Evolutionary conservation across 192 early-diverging fungal genomes (phyloP), one percentile per base, ranked within the genome.

Genomic region (Pilobolus umbonatus): DNA sequence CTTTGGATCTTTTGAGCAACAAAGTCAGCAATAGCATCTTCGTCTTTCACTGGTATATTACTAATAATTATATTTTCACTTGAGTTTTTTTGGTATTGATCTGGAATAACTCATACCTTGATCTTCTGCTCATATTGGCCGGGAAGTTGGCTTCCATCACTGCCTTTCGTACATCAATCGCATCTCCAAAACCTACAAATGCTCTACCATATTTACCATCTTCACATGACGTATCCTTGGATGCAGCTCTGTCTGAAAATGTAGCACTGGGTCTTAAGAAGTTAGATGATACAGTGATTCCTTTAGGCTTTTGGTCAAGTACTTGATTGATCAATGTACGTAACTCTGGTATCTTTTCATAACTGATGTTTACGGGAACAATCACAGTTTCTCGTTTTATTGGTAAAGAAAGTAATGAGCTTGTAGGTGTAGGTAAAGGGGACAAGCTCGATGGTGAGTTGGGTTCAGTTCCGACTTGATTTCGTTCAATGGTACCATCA

Each of bases 281-380:
- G 0, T 31, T 56, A 19, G 61, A 50, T 21, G 60, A 47, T 4
- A 46, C 43, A 5, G 60, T 28, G 0, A 62, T 36, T 49, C 47
- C 22, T 1, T 39, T 47, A 9, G 65, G 57, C 11, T 67, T 61
- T 47, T 73, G 71, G 49, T 73, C 71, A 5, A 73, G 45, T 8
- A 73, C 65, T 50, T 73, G 64, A 52, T 73, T 65, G 32, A 67
- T 73, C 7, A 73, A 31, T 4, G 49, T 34, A 30, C 64, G 57
- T 7, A 73, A 40, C 24, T 73, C 71, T 2, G 71, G 71, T 0
- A 67, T 57, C 14, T 53, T 61, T 51, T 73, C 71, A 26, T 67
- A 73, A 12, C 57, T 67, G 21, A 73, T 67, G 34, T 73, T 63
- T 3, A 73, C 67, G 21, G 71, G 71, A 4, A 73, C 51, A 22